Evolutionary conservation across 2,329 filamentous ascomycete genomes (phyloP).

Genomic region (Claviceps sp.): DNA sequence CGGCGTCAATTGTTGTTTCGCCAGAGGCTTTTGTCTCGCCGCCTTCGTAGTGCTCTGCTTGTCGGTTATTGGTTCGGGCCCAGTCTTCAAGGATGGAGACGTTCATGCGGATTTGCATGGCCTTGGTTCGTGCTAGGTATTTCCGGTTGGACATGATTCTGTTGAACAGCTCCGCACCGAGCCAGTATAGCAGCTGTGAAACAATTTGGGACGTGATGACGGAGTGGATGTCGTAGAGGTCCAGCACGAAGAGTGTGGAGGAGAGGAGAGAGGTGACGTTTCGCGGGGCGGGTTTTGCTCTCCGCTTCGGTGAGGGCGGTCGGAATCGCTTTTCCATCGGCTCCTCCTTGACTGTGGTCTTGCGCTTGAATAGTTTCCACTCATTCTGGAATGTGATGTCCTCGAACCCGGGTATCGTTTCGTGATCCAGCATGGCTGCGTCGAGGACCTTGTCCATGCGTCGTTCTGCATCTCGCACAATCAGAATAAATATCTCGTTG

Average conservation of each 20-base stretch:
- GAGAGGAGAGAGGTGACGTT: slow-evolving; percentile 93
- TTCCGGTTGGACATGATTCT: slow-evolving; percentile 93
- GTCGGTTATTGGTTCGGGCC: slow-evolving; percentile 83
- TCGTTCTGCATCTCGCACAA: slow-evolving; percentile 89
- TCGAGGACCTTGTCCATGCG: slow-evolving; percentile 94
- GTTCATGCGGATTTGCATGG: slow-evolving; percentile 99
- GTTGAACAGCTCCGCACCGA: slow-evolving; percentile 93
- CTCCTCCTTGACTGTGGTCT: slow-evolving; percentile 80
- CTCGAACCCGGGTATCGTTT: slow-evolving; percentile 94
- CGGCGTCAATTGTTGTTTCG: slow-evolving; percentile 74
- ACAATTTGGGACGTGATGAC: slow-evolving; percentile 88
- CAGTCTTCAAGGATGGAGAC: slow-evolving; percentile 91
- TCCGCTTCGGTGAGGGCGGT: slow-evolving; percentile 83
- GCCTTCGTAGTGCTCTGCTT: slow-evolving; percentile 90
- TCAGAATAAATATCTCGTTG: slow-evolving; percentile 96
- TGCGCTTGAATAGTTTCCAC: slow-evolving; percentile 93
- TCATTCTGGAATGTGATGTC: slow-evolving; percentile 96
- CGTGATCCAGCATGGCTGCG: slow-evolving; percentile 87
- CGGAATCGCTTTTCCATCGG: slow-evolving; percentile 81
- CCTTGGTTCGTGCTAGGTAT: slow-evolving; percentile 90
- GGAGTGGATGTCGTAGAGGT: slow-evolving; percentile 97
- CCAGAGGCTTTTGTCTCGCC: slow-evolving; percentile 76
- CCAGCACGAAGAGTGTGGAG: slow-evolving; percentile 90
- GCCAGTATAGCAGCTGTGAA: slow-evolving; percentile 89
- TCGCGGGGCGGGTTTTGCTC: slow-evolving; percentile 81